Evolutionary conservation across 306 rosid genomes (phyloP), one percentile per base, ranked within the genome.

Genomic region (Vigna trinervia): DNA sequence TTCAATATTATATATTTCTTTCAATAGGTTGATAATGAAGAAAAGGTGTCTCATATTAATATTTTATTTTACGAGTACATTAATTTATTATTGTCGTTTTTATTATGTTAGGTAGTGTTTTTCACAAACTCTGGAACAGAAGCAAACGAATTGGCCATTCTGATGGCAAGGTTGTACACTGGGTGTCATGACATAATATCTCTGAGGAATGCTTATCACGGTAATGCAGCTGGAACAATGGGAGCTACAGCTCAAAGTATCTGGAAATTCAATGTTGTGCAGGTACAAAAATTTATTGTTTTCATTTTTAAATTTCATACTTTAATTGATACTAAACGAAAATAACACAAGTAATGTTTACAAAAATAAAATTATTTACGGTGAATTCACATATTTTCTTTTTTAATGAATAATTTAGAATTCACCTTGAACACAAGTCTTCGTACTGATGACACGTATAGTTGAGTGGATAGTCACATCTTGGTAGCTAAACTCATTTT

Each of bases 41-140:
- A 41, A 41, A 41, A 41, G 3, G 46, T 41, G 15, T 0, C 6
- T 5, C 38, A 4, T 5, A 34, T 34, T 34, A 34, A 34, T 34
- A 34, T 34, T 32, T 32, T 32, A 32, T 32, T 5, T 34, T 34
- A 34, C 7, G 38, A 34, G 6, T 34, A 34, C 1, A 34, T 17
- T 17, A 17, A 17, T 34, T 36, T 26, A 26, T 26, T 26, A 26
- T 26, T 72, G 34, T 54, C 4, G 5, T 34, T 43, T 58, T 39
- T 65, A 38, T 52, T n/a, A 8, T 13, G n/a, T 14, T 8, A 95
- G 98, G 98, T 95, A 80, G 97, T 81, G 78, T 92, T 92, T 71
- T 95, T 92, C 52, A 95, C 98, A 23, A 95, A 95, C 77, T 95
- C 98, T 34, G 98, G 98, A 80, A 92, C 98, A 6, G 98, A 95